Evolutionary conservation across 208 protist species (phyloP).

Genomic region (Leishmania turanica): DNA sequence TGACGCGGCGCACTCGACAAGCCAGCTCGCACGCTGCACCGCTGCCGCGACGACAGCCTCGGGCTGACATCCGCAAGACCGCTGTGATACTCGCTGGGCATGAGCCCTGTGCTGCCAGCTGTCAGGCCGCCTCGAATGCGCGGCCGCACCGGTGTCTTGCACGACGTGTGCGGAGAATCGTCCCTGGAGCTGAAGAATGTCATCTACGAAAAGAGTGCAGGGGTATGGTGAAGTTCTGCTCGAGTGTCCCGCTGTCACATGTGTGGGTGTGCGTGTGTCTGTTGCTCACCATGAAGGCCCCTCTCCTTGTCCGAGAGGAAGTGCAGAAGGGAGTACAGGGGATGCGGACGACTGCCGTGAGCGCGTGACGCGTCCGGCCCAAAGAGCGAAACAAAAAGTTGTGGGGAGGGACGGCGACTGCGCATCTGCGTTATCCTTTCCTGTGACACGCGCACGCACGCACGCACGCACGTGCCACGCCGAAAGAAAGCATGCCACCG

Average conservation of each 20-base stretch:
- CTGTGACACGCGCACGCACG: neutral
- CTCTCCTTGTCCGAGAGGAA: neutral
- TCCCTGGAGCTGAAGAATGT: conserved; percentile 15
- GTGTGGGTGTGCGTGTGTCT: neutral
- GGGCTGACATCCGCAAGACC: conserved; percentile 8
- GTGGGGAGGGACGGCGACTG: neutral
- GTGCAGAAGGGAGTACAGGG: neutral
- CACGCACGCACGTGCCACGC: neutral
- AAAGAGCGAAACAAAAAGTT: neutral
- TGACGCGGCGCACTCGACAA: neutral
- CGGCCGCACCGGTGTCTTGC: conserved; percentile 13
- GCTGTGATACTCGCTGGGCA: conserved; percentile 19
- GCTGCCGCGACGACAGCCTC: conserved; percentile 7
- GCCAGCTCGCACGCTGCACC: conserved; percentile 13
- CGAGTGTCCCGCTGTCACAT: neutral
- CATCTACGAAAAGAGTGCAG: too few species aligned
- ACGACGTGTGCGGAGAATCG: conserved; percentile 13
- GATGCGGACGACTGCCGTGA: neutral
- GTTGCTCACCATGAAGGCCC: neutral
- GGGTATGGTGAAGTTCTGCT: neutral
- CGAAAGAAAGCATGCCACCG: neutral
- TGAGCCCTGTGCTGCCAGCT: conserved; percentile 32
- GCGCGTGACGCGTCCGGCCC: neutral
- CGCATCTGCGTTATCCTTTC: neutral
- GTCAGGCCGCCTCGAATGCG: conserved; percentile 23